These are phyloP conservation scores for Backusella tuberculispora DNA, from an alignment of 192 early-diverging fungal species.

Conservation along the genomic window DNA sequence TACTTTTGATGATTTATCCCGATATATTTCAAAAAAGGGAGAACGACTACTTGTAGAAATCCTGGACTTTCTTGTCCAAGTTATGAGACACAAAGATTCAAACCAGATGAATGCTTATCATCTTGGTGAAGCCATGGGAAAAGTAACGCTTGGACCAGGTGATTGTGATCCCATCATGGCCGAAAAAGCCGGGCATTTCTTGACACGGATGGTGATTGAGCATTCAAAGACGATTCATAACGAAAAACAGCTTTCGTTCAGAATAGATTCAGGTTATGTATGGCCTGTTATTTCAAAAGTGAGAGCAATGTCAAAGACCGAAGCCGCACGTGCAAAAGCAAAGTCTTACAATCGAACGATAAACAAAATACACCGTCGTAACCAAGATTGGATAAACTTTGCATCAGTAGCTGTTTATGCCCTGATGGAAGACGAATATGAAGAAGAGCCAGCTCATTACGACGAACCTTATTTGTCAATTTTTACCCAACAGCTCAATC, in stretches of 20 bases:
- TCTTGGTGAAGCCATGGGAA: slow-evolving; percentile 42
- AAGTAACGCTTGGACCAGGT: slow-evolving; percentile 35
- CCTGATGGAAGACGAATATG: slow-evolving; percentile 22
- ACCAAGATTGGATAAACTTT: slow-evolving; percentile 20
- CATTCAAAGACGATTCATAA: slow-evolving; percentile 30
- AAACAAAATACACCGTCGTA: background rate
- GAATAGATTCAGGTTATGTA: background rate
- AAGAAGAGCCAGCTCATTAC: slow-evolving; percentile 1
- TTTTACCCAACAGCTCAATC: background rate
- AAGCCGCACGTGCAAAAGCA: slow-evolving; percentile 26
- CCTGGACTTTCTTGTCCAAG: slow-evolving; percentile 35
- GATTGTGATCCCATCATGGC: slow-evolving; percentile 37
- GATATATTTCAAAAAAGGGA: slow-evolving; percentile 20
- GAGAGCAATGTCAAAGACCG: slow-evolving; percentile 11
- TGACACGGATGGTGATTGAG: slow-evolving; percentile 38
- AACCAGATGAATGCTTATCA: slow-evolving; percentile 38
- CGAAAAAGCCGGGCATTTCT: slow-evolving; percentile 31
- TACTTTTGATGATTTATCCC: slow-evolving; percentile 28
- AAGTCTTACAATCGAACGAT: slow-evolving; percentile 30
- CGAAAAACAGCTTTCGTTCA: slow-evolving; percentile 3
- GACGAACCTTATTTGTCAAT: slow-evolving; percentile 19
- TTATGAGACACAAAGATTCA: slow-evolving; percentile 34
- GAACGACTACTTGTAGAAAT: slow-evolving; percentile 31
- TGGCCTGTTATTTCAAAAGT: slow-evolving; percentile 2
- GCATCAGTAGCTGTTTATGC: slow-evolving; percentile 7